Evolutionary conservation across 2,329 filamentous ascomycete genomes (phyloP), one percentile per base, ranked within the genome.

Genomic region (Byssoonygena ceratinophila): DNA sequence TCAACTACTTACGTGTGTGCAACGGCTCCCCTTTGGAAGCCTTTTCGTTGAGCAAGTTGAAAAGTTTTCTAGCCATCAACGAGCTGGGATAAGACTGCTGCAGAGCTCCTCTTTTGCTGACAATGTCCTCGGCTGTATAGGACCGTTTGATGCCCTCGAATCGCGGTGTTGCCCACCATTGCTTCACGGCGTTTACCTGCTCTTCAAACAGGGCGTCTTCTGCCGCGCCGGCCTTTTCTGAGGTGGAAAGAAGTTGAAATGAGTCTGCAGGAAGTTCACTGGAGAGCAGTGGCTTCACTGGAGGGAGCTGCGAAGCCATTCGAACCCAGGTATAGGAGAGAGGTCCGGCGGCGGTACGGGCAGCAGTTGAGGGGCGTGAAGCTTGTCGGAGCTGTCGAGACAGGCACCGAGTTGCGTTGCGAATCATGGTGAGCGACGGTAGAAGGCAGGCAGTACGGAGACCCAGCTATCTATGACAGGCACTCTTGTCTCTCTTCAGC

Each of bases 51-150:
- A 98, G 75, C 60, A 97, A 71, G 66, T 94, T 84, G 72, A 95
- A 98, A 4, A 98, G 78, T 72, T 98, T 97, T 64, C 87, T 79
- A 0, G 91, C 92, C 87, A 95, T 96, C 57, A 94, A 73, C 12
- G 89, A 96, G 71, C 89, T 95, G 0, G 92, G 87, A 61, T 96
- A 97, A 47, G 79, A 81, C 66, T 95, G 87, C 63, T 87, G 82
- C 59, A 96, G 78, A 5, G 88, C 84, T 8, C 92, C 92, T 56
- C 92, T 79, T 75, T 97, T 97, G 69, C 85, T 89, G 56, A 95
- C 91, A 4, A 98, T 85, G 71, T 95, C 90, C 61, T 84, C 86
- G 1, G 89, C 86, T 16, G 84, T 85, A 68, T 97, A 98, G 9
- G 91, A 89, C 43, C 92, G 79, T 74, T 85, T 92, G 74, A 97